Conservation (phyloP, 768 basidiomycete genomes). For the Cubamyces sp. region DNA sequence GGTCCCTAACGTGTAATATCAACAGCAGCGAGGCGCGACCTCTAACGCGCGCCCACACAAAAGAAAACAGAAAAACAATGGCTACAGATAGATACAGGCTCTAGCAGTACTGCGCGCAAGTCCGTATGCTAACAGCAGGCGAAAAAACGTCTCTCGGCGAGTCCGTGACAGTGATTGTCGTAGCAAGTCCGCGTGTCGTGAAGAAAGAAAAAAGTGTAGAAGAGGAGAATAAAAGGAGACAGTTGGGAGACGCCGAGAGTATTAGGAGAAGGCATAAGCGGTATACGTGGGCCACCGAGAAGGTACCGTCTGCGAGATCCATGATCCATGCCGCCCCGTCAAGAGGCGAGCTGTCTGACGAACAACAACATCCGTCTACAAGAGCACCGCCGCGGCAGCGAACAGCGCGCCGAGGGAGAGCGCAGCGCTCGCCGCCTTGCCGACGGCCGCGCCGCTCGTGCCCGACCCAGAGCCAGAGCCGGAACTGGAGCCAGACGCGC, state of each 20-base stretch:
- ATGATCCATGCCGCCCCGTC: neutral
- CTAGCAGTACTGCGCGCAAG: neutral
- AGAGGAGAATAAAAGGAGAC: neutral
- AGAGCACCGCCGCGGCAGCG: slow-evolving; percentile 29
- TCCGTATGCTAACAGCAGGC: neutral
- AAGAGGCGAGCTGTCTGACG: neutral
- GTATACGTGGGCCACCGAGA: neutral
- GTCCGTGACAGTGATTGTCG: slow-evolving; percentile 11
- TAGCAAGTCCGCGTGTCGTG: slow-evolving; percentile 10
- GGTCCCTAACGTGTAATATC: neutral
- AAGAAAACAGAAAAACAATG: neutral
- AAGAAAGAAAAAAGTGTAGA: neutral
- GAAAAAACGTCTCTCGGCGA: slow-evolving; percentile 4
- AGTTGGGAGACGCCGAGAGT: slow-evolving; percentile 6
- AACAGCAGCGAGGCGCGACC: neutral
- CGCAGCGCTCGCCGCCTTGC: slow-evolving; percentile 20
- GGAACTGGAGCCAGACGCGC: slow-evolving; percentile 36
- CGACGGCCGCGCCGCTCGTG: slow-evolving; percentile 19
- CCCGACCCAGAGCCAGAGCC: slow-evolving; percentile 6
- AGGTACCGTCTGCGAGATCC: slow-evolving; percentile 1
- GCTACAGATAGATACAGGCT: neutral
- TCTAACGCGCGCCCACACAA: neutral
- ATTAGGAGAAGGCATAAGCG: neutral
- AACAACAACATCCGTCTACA: slow-evolving; percentile 17
- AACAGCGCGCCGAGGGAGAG: slow-evolving; percentile 30